A percentile compares a stretch with the other conserved stretches of the same genome.
These are phyloP conservation scores for Phytophthora hibernalis DNA, from an alignment of 352 stramenopile species.

Conservation along the genomic window DNA sequence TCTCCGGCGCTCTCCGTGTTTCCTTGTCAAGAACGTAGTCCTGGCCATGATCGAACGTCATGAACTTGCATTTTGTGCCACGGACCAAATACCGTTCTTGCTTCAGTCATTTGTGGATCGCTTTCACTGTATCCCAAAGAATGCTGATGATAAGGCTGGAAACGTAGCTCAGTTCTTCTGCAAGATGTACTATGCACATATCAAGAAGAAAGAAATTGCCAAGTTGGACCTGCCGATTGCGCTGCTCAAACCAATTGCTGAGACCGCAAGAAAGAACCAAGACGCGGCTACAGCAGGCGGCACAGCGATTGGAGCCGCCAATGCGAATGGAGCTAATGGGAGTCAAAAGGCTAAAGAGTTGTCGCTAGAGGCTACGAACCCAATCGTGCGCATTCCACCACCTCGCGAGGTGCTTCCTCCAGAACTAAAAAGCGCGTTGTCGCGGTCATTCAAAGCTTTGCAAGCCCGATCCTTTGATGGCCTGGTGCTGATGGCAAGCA, in stretches of 20 bases:
- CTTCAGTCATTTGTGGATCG: conserved; percentile 87
- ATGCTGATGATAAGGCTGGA: conserved; percentile 74
- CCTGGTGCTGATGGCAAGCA: conserved; percentile 47
- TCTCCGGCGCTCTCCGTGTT: conserved; percentile 72
- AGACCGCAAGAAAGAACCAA: conserved; percentile 86
- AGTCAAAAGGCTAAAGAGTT: conserved; percentile 81
- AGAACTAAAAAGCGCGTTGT: conserved; percentile 76
- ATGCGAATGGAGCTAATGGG: conserved; percentile 34
- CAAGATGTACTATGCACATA: conserved; percentile 85
- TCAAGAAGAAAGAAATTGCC: conserved; percentile 84
- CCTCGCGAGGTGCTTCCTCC: conserved; percentile 72
- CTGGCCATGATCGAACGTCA: conserved; percentile 85
- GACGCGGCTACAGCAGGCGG: conserved; percentile 45
- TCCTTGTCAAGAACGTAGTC: conserved; percentile 85
- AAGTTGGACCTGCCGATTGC: conserved; percentile 80
- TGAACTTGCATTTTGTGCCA: conserved; percentile 84
- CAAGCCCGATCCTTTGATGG: conserved; percentile 72
- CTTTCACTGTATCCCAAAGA: conserved; percentile 73
- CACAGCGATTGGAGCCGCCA: conserved; percentile 30
- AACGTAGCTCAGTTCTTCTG: conserved; percentile 85
- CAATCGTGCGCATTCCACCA: conserved; percentile 78
- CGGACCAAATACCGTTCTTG: conserved; percentile 81
- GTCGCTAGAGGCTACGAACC: conserved; percentile 74
- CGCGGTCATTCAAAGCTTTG: conserved; percentile 79
- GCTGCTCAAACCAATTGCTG: conserved; percentile 74